Base-by-base conservation (phyloP, 2,329 filamentous ascomycete species). In the Paecilomyces dactylethromorphus region DNA sequence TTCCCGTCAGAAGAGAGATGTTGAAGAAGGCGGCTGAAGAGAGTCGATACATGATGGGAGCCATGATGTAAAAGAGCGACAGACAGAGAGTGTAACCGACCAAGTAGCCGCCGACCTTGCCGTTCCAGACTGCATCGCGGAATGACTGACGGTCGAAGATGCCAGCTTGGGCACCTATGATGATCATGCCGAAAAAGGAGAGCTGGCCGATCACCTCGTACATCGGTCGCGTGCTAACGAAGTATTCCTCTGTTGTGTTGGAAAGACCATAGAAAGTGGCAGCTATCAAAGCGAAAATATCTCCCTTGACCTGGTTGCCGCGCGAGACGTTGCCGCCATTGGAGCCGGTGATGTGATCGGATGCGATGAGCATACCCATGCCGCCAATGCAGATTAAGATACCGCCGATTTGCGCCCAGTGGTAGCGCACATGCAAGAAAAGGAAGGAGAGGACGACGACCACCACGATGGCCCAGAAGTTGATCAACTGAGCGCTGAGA, bases 401-500 rank as follows among this genome's bases (percentile, higher is more conserved):
- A 58, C 94, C 94, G 32, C 84, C 66, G 67, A 96, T 85, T 79
- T 97, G 94, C 59, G 90, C 86, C 71, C 84, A 79, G 78, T 92
- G 91, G 82, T 99, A 99, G 68, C 94, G 90, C 52, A 99, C 94
- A 65, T 82, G 84, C 59, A 99, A 84, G 66, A 97, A 81, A 63
- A 87, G 65, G 77, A 96, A 92, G 29, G 91, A 96, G 64, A 97
- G 78, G 61, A 89, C 71, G 21, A 97, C 91, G 22, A 99, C 94
- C 62, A 93, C 87, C 55, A 96, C 90, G 65, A 99, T 97, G 66
- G 92, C 90, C 93, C 93, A 97, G 79, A 97, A 97, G 82, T 97
- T 97, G 78, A 99, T 91, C 56, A 99, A 84, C 81, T 97, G 92
- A 15, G 92, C 92, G 21, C 89, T 94, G 54, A 97, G 83, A 66